Conservation (phyloP, 129 eudicot species). For the Helichrysum umbraculigerum region DNA sequence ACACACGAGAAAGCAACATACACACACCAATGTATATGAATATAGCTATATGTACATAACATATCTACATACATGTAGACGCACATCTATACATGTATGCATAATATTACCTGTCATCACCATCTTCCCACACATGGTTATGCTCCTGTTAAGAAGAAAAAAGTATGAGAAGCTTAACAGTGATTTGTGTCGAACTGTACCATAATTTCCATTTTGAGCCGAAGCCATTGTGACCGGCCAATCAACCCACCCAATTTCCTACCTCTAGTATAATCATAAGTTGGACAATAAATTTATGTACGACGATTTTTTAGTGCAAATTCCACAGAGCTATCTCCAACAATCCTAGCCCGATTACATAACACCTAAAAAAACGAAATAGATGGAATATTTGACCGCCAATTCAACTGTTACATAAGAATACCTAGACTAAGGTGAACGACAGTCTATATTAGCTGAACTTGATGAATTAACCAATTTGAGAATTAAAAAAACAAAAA, state of each 20-base stretch:
- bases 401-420: neutral
- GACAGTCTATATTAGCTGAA: neutral
- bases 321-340: neutral
- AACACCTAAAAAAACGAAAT: neutral
- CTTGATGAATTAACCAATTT: neutral
- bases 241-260: neutral
- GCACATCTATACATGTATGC: neutral
- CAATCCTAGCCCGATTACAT: neutral
- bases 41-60: neutral
- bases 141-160: conserved; percentile 53
- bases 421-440: neutral
- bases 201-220: neutral
- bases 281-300: neutral
- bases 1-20: neutral
- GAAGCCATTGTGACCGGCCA: neutral
- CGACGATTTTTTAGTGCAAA: neutral
- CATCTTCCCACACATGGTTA: conserved; percentile 93
- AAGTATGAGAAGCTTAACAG: conserved; percentile 3
- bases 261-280: conserved; percentile 3
- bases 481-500: neutral
- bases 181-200: neutral
- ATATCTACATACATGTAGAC: neutral
- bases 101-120: conserved; percentile 76
- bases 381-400: neutral
- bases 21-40: neutral